phyloP scores from a whole-genome alignment of 306 rosid species.

The Cyamopsis tetragonoloba region DNA sequence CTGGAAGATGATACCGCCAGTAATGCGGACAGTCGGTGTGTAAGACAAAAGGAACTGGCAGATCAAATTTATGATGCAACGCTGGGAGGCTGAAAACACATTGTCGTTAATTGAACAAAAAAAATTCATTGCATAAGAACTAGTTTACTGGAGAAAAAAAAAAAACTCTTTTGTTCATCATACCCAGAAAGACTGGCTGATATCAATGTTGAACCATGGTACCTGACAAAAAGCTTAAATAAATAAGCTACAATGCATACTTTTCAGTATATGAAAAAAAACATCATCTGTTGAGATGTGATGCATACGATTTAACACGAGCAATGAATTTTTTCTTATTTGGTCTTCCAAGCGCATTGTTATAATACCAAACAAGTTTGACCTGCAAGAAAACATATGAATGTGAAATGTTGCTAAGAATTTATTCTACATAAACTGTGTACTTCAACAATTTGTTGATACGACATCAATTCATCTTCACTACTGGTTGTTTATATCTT shows the following conservation, averaged over 20 bases:
- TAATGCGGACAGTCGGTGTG: constrained; percentile 98
- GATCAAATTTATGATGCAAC: constrained; percentile 86
- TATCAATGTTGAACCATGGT: constrained; percentile 90
- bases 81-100: constrained; percentile 71
- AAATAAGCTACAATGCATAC: constrained; percentile 18
- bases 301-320: constrained; percentile 70
- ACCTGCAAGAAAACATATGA: constrained; percentile 55
- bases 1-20: constrained; percentile 97
- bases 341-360: constrained; percentile 93
- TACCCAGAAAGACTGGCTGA: constrained; percentile 98
- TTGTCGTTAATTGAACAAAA: constrained; percentile 16
- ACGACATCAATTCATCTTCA: neutral
- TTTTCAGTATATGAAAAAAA: constrained; percentile 26
- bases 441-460: constrained; percentile 5
- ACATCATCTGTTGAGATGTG: constrained; percentile 26
- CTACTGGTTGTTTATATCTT: constrained; percentile 7
- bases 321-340: constrained; percentile 90
- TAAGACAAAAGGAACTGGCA: constrained; percentile 87
- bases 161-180: neutral
- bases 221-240: constrained; percentile 46
- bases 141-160: neutral
- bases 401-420: neutral
- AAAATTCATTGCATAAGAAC: neutral
- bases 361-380: constrained; percentile 95
- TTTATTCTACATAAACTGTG: neutral